Evolutionary conservation across 176 grass and related monocot genomes (phyloP), one percentile per base, ranked within the genome.

Genomic region (Oropetium thomaeum): DNA sequence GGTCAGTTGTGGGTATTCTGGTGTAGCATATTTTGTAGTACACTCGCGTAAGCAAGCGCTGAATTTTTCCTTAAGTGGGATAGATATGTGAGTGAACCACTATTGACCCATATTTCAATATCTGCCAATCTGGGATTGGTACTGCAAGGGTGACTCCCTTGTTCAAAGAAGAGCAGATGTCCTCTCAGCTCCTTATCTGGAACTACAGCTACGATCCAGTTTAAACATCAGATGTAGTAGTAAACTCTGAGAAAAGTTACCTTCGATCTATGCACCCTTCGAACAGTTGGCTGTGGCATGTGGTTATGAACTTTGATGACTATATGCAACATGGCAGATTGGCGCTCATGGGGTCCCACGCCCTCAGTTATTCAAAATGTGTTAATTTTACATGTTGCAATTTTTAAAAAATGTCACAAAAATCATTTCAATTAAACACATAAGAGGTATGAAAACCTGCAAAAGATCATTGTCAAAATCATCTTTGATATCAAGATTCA

Each of bases 221-320:
- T 53, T 71, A 26, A 64, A 65, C 32, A 55, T 82, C 28, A 25
- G 39, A 68, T 76, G 10, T 28, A 64, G 26, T 32, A 78, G 41
- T 35, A 37, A 78, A 35, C 19, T 70, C 58, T 14, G 3, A 42
- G n/a, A n/a, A n/a, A n/a, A n/a, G 6, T n/a, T 67, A 17, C 43
- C 32, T 44, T 52, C 25, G 29, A 14, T 70, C 31, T 70, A 47
- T 9, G 9, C 28, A 28, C 32, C 14, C 22, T 55, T 55, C 23
- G n/a, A 2, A 25, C 22, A 55, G 52, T 19, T 80, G 58, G 20
- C 28, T 27, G 32, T 32, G 69, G n/a, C 10, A 19, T 27, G 32
- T 32, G 69, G n/a, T 16, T 60, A 41, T 57, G 19, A 69, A 65
- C 58, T 68, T 68, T 16, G 58, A 60, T 69, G 76, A 79, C 45